Conservation (phyloP, 495 filamentous ascomycete genomes). For the Aspergillus hancockii region DNA sequence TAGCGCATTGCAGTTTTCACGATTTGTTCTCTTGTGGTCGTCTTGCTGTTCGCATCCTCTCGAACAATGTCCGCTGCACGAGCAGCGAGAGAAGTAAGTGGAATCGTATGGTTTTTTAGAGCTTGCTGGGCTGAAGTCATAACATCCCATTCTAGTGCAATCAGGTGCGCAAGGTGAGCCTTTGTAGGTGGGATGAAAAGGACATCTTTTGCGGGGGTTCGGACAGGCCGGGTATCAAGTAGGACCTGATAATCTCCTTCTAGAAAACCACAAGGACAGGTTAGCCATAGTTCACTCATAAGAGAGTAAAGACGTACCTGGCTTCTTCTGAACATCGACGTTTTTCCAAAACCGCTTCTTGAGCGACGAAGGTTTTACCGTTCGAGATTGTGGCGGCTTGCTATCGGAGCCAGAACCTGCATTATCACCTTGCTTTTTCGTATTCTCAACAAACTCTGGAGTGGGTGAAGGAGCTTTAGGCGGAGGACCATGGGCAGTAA, state of each 20-base stretch:
- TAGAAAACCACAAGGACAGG: slow-evolving; percentile 20
- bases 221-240: slow-evolving; percentile 79
- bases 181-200: slow-evolving; percentile 74
- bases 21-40: slow-evolving; percentile 56
- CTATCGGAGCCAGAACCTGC: slow-evolving; percentile 49
- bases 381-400: slow-evolving; percentile 24
- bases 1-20: slow-evolving; percentile 74
- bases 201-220: slow-evolving; percentile 69
- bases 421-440: slow-evolving; percentile 56
- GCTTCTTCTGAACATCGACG: slow-evolving; percentile 60
- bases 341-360: slow-evolving; percentile 84
- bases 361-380: slow-evolving; percentile 46
- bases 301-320: slow-evolving; percentile 44
- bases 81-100: slow-evolving; percentile 80
- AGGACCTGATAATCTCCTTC: slow-evolving; percentile 67
- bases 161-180: slow-evolving; percentile 76
- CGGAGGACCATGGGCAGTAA: slow-evolving; percentile 82
- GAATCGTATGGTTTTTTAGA: slow-evolving; percentile 75
- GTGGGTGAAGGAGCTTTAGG: slow-evolving; percentile 70
- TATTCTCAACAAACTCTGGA: slow-evolving; percentile 50
- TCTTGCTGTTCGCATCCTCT: slow-evolving; percentile 56
- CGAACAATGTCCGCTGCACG: slow-evolving; percentile 76
- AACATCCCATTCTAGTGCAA: slow-evolving; percentile 91
- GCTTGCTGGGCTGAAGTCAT: slow-evolving; percentile 79
- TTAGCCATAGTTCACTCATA: slow-evolving; percentile 5